Conservation (phyloP, 257 asterid genomes). For the Coffea eugenioides region DNA sequence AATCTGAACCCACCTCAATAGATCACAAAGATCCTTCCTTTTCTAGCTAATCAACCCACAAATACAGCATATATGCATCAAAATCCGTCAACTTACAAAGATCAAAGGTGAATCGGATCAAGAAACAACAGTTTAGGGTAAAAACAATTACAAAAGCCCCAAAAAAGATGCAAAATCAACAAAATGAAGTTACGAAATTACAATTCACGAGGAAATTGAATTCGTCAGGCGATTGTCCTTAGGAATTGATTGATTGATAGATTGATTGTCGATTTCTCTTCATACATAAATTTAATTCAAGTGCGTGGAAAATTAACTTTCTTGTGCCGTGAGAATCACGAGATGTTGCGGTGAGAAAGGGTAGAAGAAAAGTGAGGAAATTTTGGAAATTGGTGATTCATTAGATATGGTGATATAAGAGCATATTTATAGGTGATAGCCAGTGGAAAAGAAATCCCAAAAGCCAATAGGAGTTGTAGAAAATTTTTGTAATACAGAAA, state of each 20-base stretch:
- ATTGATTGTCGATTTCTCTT: slow-evolving; percentile 22
- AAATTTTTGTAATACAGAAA: background rate
- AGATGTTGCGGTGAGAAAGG: slow-evolving; percentile 6
- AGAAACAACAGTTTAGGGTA: background rate
- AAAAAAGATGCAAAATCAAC: background rate
- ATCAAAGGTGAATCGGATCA: slow-evolving; percentile 16
- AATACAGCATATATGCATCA: slow-evolving; percentile 9
- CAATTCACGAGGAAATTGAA: slow-evolving; percentile 29
- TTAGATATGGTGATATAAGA: background rate
- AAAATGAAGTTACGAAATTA: slow-evolving; percentile 31
- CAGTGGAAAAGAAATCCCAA: background rate
- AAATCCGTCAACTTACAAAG: slow-evolving; percentile 8
- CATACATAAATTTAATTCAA: slow-evolving; percentile 11
- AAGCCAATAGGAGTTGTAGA: background rate
- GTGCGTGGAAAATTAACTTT: slow-evolving; percentile 4
- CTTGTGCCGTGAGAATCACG: slow-evolving; percentile 9
- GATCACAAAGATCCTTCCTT: slow-evolving; percentile 26
- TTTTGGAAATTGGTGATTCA: background rate
- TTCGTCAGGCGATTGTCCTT: slow-evolving; percentile 23
- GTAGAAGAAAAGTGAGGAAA: slow-evolving; percentile 17
- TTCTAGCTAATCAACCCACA: slow-evolving; percentile 14
- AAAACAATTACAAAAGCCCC: slow-evolving; percentile 15
- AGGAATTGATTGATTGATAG: slow-evolving; percentile 16
- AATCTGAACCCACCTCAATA: slow-evolving; percentile 4
- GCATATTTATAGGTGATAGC: background rate